Percentiles rank a stretch among this genome's conserved stretches.
These are phyloP conservation scores for Pseudogymnoascus sp. DNA, from an alignment of 2,329 filamentous ascomycete species.

Conservation along the genomic window DNA sequence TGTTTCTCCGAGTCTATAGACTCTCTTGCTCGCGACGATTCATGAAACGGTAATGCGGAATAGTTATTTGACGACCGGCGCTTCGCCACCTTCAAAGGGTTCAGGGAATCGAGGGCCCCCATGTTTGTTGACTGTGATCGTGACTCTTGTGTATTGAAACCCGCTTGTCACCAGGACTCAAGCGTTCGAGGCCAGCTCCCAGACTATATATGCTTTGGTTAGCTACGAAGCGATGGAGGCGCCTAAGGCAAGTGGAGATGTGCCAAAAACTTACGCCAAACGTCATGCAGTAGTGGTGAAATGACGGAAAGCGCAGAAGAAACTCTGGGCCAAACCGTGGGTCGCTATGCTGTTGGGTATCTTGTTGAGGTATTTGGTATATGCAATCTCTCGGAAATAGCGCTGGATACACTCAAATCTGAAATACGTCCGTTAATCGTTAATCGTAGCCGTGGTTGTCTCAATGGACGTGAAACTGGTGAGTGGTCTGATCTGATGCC, in stretches of 20 bases:
- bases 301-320: constrained; percentile 5
- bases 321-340: background rate
- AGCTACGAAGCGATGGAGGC: background rate
- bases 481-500: background rate
- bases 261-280: background rate
- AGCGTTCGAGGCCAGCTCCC: constrained; percentile 1
- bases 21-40: constrained; percentile 10
- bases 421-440: constrained; percentile 1
- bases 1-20: constrained; percentile 26
- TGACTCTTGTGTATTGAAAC: background rate
- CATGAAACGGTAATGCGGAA: constrained; percentile 13
- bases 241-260: background rate
- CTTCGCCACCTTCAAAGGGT: constrained; percentile 33
- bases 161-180: constrained; percentile 2
- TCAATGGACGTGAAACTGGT: background rate
- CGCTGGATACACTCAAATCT: background rate
- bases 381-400: background rate
- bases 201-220: constrained; percentile 5
- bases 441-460: constrained; percentile 8
- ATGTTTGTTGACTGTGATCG: constrained; percentile 31
- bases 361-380: background rate
- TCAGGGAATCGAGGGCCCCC: constrained; percentile 40
- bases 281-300: background rate
- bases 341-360: constrained; percentile 6
- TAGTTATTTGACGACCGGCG: constrained; percentile 23